Base-by-base conservation (phyloP, 495 filamentous ascomycete species). In the Penicillium egyptiacum region DNA sequence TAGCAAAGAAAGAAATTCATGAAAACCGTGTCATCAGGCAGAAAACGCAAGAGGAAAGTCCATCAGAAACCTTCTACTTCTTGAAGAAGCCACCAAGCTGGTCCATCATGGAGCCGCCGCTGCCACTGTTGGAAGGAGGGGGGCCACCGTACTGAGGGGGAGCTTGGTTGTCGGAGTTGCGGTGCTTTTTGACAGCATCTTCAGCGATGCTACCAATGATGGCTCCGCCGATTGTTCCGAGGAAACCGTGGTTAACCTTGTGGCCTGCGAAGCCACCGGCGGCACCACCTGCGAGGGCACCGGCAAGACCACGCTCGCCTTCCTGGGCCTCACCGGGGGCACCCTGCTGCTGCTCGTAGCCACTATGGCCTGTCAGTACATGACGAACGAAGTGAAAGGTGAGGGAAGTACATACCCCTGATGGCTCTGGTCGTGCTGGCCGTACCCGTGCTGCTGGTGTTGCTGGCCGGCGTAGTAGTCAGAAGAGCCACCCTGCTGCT, bases 161-260 rank as follows among this genome's bases (percentile, higher is more conserved):
- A 48, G 37, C 31, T 12, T 56, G 54, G 55, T 46, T 52, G 45
- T 48, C 20, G 45, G 69, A 52, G 9, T 70, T 67, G 61, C 67
- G 70, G 59, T 74, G 69, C 67, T 77, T 75, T 74, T 78, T 78
- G 45, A 75, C 57, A 14, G 71, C 72, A 31, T 79, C 75, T 56
- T 79, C 70, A 17, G 74, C 72, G 25, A 80, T 70, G 61, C 72
- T 75, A 17, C 77, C 77, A 5, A 79, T 69, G 62, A 80, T 75
- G 37, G 77, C 77, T 42, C 77, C 77, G 60, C 77, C 77, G 30
- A 80, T 74, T n/a, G 76, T 71, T 58, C 77, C 76, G 54, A 80
- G 75, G 60, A 79, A 62, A 40, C 77, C 76, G 72, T 79, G 76
- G 65, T 76, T 70, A 57, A 71, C 76, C 70, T 80, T 78, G 75